phyloP scores from a whole-genome alignment of 2,329 filamentous ascomycete species.

The Alternaria gaisen region DNA sequence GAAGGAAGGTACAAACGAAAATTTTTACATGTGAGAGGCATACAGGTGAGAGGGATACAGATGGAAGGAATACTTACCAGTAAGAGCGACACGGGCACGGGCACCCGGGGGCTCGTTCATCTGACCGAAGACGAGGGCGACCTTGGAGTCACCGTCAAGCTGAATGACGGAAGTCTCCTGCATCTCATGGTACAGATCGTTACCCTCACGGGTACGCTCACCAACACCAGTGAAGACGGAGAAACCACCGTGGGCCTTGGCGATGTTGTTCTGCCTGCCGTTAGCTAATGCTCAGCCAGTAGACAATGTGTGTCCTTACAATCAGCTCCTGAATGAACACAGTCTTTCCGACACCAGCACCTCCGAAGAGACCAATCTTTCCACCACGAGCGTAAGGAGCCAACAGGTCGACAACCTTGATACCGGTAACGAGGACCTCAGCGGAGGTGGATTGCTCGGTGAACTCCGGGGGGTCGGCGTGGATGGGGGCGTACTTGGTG shows the following conservation, averaged over 20 bases:
- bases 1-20: too few species aligned
- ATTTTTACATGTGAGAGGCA: too few species aligned
- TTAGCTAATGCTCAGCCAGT: conserved; percentile 32
- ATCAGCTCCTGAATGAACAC: conserved; percentile 99
- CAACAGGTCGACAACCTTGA: conserved; percentile 99
- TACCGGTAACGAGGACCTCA: conserved; percentile 97
- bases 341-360: conserved; percentile 99
- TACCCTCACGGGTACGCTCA: conserved; percentile 99
- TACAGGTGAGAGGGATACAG: too few species aligned
- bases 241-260: conserved; percentile 99
- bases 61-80: conserved; percentile 60
- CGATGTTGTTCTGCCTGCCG: conserved; percentile 87
- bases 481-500: conserved; percentile 86
- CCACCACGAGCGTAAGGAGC: conserved; percentile 99
- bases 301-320: conserved; percentile 59
- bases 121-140: conserved; percentile 99
- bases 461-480: conserved; percentile 93
- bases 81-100: conserved; percentile 99
- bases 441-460: conserved; percentile 94
- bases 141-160: conserved; percentile 99
- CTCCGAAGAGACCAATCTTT: conserved; percentile 99
- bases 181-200: conserved; percentile 99
- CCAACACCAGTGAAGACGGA: conserved; percentile 99
- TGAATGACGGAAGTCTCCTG: conserved; percentile 99
- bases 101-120: conserved; percentile 99